A percentile compares a stretch with the other conserved stretches of the same genome.
Conservation (phyloP, 2,329 filamentous ascomycete genomes). For the Coniochaeta sp. region DNA sequence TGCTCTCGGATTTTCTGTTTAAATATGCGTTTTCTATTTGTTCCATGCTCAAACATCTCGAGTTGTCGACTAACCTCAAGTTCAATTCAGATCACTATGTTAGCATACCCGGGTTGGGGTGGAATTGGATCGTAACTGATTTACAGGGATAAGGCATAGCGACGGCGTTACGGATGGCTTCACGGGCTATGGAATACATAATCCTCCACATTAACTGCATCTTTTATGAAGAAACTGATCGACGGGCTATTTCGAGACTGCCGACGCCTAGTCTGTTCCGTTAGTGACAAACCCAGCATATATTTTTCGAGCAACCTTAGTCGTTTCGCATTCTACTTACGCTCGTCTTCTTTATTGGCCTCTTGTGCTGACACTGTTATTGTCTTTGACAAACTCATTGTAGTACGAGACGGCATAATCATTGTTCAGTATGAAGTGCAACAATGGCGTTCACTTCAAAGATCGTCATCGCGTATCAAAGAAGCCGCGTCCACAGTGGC, state of each 20-base stretch:
- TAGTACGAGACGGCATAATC: too few species aligned
- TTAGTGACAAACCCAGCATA: too few species aligned
- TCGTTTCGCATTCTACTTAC: too few species aligned
- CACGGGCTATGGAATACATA: background rate
- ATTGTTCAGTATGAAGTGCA: background rate
- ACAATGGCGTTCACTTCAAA: background rate
- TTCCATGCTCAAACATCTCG: constrained; percentile 2
- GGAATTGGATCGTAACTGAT: background rate
- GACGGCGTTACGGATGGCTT: background rate
- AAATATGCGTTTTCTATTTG: background rate
- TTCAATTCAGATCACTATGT: background rate
- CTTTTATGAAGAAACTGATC: background rate
- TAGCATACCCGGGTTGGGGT: background rate
- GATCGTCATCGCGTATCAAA: background rate
- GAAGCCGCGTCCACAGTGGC: background rate
- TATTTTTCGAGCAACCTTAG: too few species aligned
- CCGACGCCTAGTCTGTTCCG: too few species aligned
- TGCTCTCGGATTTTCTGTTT: too few species aligned
- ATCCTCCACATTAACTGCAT: background rate
- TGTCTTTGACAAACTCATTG: too few species aligned
- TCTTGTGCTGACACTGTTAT: too few species aligned
- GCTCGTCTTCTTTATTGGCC: too few species aligned
- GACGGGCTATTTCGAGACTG: too few species aligned
- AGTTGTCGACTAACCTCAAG: background rate
- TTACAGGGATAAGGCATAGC: background rate